Percentiles rank a stretch among this genome's conserved stretches.
These are phyloP conservation scores for Geopyxis carbonaria DNA, from an alignment of 495 filamentous ascomycete genomes.

Conservation along the genomic window DNA sequence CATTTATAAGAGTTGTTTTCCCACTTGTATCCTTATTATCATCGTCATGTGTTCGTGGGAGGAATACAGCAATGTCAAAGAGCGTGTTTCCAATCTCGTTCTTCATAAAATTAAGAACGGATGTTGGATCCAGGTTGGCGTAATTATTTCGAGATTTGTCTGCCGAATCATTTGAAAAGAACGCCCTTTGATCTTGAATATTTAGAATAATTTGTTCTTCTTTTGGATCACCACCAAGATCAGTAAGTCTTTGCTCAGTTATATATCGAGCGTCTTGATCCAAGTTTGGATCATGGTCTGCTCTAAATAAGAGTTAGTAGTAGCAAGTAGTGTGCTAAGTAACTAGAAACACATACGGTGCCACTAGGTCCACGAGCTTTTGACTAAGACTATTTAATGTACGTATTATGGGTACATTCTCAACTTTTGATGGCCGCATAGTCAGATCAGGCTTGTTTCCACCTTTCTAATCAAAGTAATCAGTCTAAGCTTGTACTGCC, in stretches of 20 bases:
- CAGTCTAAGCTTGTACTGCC: constrained; percentile 20
- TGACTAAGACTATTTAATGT: constrained; percentile 74
- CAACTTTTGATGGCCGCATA: constrained; percentile 53
- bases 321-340: not conserved
- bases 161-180: constrained; percentile 50
- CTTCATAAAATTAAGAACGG: constrained; percentile 48
- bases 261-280: constrained; percentile 63
- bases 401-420: constrained; percentile 63
- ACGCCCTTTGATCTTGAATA: constrained; percentile 65
- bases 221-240: constrained; percentile 57
- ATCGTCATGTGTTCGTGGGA: constrained; percentile 49
- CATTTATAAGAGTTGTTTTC: constrained; percentile 9
- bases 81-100: constrained; percentile 43
- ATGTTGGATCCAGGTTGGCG: constrained; percentile 45
- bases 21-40: constrained; percentile 42
- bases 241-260: constrained; percentile 56
- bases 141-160: constrained; percentile 27
- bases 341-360: constrained; percentile 31
- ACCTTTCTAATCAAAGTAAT: constrained; percentile 59
- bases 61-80: constrained; percentile 41
- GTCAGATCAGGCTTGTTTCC: constrained; percentile 76
- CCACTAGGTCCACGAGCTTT: constrained; percentile 75
- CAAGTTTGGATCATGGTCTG: constrained; percentile 43
- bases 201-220: constrained; percentile 65
- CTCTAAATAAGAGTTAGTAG: constrained; percentile 7